Evolutionary conservation across 2,329 filamentous ascomycete species (phyloP).

Genomic region (Incumbomyces delicatus): DNA sequence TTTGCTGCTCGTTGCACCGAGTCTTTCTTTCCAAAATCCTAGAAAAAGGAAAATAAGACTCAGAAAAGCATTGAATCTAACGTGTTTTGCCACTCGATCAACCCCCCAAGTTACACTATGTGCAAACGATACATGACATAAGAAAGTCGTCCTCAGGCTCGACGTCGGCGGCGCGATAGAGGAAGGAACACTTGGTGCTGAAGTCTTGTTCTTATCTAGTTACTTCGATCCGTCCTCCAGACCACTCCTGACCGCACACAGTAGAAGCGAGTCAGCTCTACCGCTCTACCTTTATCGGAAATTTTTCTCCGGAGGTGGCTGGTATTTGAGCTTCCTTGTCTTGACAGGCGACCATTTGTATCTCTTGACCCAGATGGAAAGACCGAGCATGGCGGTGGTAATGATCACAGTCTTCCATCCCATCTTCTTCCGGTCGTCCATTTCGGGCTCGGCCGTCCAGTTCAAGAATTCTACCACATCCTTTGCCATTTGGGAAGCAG

Average conservation of each 20-base stretch:
- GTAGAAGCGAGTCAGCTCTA: no score
- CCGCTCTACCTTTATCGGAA: background rate
- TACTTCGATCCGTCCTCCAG: background rate
- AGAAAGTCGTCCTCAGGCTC: slow-evolving; percentile 1
- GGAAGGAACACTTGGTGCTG: background rate
- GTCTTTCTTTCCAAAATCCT: background rate
- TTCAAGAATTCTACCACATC: slow-evolving; percentile 98
- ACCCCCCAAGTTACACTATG: slow-evolving; percentile 4
- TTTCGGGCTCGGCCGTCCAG: slow-evolving; percentile 97
- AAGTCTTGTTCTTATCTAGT: background rate
- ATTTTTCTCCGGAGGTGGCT: slow-evolving; percentile 46
- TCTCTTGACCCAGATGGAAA: slow-evolving; percentile 97
- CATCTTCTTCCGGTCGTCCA: slow-evolving; percentile 99
- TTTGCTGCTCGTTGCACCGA: background rate
- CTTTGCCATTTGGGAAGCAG: slow-evolving; percentile 99
- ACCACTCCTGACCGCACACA: no score
- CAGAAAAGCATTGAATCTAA: background rate
- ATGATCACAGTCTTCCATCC: slow-evolving; percentile 90
- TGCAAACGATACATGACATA: slow-evolving; percentile 6
- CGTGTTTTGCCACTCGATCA: no score
- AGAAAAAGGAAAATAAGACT: background rate
- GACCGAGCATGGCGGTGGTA: slow-evolving; percentile 64
- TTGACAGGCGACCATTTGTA: slow-evolving; percentile 99
- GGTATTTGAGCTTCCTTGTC: slow-evolving; percentile 86
- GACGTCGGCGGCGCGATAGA: background rate